Conservation (phyloP, 495 filamentous ascomycete species). For the Aspergillus asperescens region DNA sequence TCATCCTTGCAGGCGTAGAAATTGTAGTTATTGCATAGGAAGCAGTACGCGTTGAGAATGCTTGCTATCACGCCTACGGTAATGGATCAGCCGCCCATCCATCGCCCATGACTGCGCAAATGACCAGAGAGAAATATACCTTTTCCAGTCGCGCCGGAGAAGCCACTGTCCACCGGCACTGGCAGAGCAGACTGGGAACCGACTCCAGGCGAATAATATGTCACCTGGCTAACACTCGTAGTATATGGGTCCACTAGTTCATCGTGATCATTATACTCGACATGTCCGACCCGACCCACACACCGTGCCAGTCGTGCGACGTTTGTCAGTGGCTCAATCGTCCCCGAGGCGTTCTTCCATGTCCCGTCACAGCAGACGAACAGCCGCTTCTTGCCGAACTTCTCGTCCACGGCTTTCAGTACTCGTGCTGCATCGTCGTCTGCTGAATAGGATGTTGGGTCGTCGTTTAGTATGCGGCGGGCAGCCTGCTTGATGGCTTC, state of each 20-base stretch:
- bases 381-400: not conserved
- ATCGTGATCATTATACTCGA: not conserved
- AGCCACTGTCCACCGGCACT: not conserved
- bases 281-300: not conserved
- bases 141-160: not conserved
- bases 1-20: not conserved
- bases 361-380: not conserved
- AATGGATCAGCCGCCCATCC: not conserved
- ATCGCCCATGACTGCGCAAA: not conserved
- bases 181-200: not conserved
- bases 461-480: not conserved
- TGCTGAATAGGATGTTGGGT: not conserved
- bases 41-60: not conserved
- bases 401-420: not conserved
- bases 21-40: not conserved
- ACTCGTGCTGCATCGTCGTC: not conserved
- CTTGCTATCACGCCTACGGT: not conserved
- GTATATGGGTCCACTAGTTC: not conserved
- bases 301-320: not conserved
- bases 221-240: not conserved
- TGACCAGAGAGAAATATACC: not conserved
- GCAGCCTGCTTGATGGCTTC: not conserved
- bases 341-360: not conserved
- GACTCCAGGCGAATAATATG: not conserved
- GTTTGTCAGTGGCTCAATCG: not conserved